phyloP scores from a whole-genome alignment of 208 protist species.

The Trichomonas vaginalis region DNA sequence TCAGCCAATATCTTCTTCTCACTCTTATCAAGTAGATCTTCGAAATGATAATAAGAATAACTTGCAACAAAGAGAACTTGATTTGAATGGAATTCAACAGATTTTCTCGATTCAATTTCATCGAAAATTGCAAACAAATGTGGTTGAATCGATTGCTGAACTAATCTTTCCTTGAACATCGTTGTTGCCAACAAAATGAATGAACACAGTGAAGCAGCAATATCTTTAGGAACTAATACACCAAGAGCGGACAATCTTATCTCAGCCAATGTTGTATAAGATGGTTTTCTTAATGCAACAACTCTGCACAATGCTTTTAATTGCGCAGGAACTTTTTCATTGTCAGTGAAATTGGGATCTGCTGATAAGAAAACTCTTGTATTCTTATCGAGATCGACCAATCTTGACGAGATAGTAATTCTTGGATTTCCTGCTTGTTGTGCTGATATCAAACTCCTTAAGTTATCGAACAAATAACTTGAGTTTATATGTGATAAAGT shows the following conservation, averaged over 20 bases:
- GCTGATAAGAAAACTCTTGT: neutral
- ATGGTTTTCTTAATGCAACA: neutral
- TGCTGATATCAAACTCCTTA: neutral
- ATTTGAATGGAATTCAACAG: neutral
- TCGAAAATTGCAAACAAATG: neutral
- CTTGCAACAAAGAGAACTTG: neutral
- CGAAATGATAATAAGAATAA: neutral
- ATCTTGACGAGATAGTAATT: neutral
- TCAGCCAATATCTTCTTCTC: neutral
- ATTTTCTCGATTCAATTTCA: neutral
- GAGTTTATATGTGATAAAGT: neutral
- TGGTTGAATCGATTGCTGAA: neutral
- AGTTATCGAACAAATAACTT: neutral
- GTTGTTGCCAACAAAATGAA: neutral
- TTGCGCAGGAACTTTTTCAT: neutral
- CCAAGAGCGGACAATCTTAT: neutral
- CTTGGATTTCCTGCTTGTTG: neutral
- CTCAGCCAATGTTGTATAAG: neutral
- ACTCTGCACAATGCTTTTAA: neutral
- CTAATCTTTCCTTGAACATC: neutral
- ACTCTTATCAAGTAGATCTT: neutral
- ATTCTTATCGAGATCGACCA: neutral
- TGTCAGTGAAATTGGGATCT: neutral
- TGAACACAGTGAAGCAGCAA: neutral
- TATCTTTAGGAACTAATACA: neutral